Base-by-base conservation (phyloP, 352 stramenopile species). In the Phytophthora pluvialis region DNA sequence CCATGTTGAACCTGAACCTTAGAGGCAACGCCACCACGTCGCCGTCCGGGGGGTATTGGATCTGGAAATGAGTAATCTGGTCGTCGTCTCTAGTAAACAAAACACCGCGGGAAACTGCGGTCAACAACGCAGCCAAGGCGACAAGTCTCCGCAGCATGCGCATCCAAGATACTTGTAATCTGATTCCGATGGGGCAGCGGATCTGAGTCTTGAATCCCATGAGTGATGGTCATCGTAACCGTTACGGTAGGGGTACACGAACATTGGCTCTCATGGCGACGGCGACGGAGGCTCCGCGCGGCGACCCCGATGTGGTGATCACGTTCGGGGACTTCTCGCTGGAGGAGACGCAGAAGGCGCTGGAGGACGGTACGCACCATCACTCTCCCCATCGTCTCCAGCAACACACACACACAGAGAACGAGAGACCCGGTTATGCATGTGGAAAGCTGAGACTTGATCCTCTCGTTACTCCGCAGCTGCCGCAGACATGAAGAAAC, bases 261-360 rank as follows among this genome's bases (percentile, higher is more conserved):
- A 48, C 32, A 55, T n/a, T 49, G 46, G 46, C 33, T n/a, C 35
- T 29, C 33, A 71, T 71, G 66, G 39, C 40, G 47, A 25, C 15
- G 5, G 58, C 32, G 28, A 26, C 53, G 40, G 25, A 53, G n/a
- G n/a, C n/a, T 21, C 42, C 43, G 10, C 35, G 21, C 6, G 48
- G 29, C 16, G 39, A 55, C 65, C 55, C 51, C 16, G 57, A 55
- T 28, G 43, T 78, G 42, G 58, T 80, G 31, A 86, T 94, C 70
- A 88, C 70, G 46, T 94, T 94, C 52, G 86, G 86, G 33, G 86
- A 95, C 56, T 95, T 95, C 35, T 89, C 86, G 15, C 26, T 78
- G 8, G 86, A 90, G 64, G 86, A 94, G 52, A 88, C 78, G 13
- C 60, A 81, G 45, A 59, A 72, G 12, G 71, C 72, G 47, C 56